Base-by-base conservation (phyloP, 2,329 filamentous ascomycete genomes). In the Aspergillus cejpii region DNA sequence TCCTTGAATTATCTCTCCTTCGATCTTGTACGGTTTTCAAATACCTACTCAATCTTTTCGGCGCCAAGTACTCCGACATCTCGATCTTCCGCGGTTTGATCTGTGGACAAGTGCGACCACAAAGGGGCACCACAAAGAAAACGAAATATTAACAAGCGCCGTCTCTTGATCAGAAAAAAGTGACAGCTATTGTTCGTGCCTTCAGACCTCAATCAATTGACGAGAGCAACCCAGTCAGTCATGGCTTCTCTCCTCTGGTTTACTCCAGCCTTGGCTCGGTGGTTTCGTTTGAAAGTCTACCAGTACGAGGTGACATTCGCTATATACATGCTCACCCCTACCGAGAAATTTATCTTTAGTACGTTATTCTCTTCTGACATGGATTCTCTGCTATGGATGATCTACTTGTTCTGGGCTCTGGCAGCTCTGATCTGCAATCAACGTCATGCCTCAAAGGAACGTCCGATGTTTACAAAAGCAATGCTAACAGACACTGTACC, bases 271-370 rank as follows among this genome's bases (percentile, higher is more conserved):
- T 64, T 94, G 59, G 79, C 87, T 54, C 83, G 84, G 67, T 96
- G 90, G 88, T 77, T 97, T 56, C 83, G 89, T 69, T 80, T 90
- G 69, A 98, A 98, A 78, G 83, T 90, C 66, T 96, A 97, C 75
- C 92, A 97, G 75, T 89, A 97, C 66, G 92, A 98, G 73, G 91
- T 97, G 66, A 96, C 91, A 10, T 92, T 94, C 70, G 85, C 86
- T 49, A 79, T 97, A 20, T 97, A 98, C 77, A 97, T 98, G 86
- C 84, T 96, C 59, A 96, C 90, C 28, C 85, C 89, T 1, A 89
- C 85, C 41, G 92, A 98, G 75, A 95, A 95, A 69, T 91, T 95
- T 70, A 84, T 95, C 59, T 94, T 97, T 72, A 97, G 92, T 97
- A 78, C 46, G 88, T 71, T 41, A 24, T 26, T 24, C 17, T 33